Percentiles rank a stretch among this genome's conserved stretches.
Evolutionary conservation across 768 basidiomycete species (phyloP).

Genomic region (Roridomyces roridus): DNA sequence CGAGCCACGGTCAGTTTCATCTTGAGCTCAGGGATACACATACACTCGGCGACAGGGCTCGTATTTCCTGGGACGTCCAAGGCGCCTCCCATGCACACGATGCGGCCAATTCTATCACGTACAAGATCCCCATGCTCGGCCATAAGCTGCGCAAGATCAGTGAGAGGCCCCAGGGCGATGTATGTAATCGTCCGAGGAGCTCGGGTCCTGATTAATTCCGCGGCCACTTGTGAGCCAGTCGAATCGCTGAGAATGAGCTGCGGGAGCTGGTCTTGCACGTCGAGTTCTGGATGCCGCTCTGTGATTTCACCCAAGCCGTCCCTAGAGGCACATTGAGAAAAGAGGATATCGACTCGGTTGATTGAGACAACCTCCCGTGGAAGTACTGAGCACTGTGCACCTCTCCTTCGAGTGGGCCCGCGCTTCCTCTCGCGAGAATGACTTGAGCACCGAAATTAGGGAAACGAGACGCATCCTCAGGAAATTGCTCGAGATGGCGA

Average conservation of each 20-base stretch:
- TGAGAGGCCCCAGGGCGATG: constrained; percentile 77
- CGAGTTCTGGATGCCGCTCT: constrained; percentile 69
- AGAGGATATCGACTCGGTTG: neutral
- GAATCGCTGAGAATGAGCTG: constrained; percentile 53
- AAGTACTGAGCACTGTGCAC: constrained; percentile 84
- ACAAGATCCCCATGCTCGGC: constrained; percentile 59
- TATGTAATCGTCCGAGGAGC: constrained; percentile 68
- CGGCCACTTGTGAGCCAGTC: constrained; percentile 58
- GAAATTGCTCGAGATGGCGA: constrained; percentile 60
- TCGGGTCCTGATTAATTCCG: constrained; percentile 58
- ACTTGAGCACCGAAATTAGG: constrained; percentile 57
- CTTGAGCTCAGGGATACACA: constrained; percentile 30
- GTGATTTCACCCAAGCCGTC: constrained; percentile 73
- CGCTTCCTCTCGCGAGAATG: constrained; percentile 67
- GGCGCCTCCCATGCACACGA: constrained; percentile 94
- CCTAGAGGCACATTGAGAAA: constrained; percentile 40
- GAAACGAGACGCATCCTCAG: constrained; percentile 61
- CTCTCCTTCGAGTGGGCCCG: constrained; percentile 72
- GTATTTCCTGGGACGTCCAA: constrained; percentile 92
- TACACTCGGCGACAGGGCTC: constrained; percentile 83
- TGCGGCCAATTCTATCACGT: constrained; percentile 64
- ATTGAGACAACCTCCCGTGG: constrained; percentile 63
- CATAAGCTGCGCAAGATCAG: constrained; percentile 77
- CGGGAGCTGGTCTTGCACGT: constrained; percentile 42
- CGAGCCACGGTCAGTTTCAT: neutral